Percentiles rank a stretch among this genome's conserved stretches.
Evolutionary conservation across 1,284 basidiomycete species (phyloP).

Genomic region (Cryptococcus hybrid): DNA sequence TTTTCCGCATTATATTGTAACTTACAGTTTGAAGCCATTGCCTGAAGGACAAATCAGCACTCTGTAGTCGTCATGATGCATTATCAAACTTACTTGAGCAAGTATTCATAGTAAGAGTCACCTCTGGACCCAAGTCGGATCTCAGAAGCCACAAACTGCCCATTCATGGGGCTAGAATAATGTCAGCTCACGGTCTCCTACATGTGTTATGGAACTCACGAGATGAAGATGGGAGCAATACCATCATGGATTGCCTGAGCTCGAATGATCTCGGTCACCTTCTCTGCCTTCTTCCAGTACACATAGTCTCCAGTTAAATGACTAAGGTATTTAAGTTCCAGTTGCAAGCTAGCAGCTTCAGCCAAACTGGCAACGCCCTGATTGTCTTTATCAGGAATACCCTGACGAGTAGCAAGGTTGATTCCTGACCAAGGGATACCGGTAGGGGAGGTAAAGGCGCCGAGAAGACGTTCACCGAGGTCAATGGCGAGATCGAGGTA

Average conservation of each 20-base stretch:
- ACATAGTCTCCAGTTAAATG: conserved; percentile 69
- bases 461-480: conserved; percentile 79
- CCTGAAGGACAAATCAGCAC: background rate
- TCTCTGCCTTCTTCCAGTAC: conserved; percentile 82
- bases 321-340: conserved; percentile 88
- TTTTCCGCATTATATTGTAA: too few relatives aligned
- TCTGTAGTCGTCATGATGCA: too few relatives aligned
- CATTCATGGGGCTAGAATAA: conserved; percentile 59
- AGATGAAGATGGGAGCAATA: conserved; percentile 80
- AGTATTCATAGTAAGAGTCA: conserved; percentile 94
- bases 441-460: conserved; percentile 72
- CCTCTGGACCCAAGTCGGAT: conserved; percentile 89
- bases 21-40: conserved; percentile 39
- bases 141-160: conserved; percentile 68
- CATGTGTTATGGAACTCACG: conserved; percentile 52
- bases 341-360: conserved; percentile 77
- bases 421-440: conserved; percentile 79
- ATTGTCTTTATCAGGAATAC: conserved; percentile 65
- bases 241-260: conserved; percentile 64
- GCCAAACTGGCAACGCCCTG: conserved; percentile 72
- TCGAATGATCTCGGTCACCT: conserved; percentile 72
- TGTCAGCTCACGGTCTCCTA: background rate
- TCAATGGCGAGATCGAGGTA: conserved; percentile 75
- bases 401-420: conserved; percentile 67
- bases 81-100: conserved; percentile 60